Evolutionary conservation across 75 land plant species (phyloP).

Genomic region (Sequoia sempervirens): DNA sequence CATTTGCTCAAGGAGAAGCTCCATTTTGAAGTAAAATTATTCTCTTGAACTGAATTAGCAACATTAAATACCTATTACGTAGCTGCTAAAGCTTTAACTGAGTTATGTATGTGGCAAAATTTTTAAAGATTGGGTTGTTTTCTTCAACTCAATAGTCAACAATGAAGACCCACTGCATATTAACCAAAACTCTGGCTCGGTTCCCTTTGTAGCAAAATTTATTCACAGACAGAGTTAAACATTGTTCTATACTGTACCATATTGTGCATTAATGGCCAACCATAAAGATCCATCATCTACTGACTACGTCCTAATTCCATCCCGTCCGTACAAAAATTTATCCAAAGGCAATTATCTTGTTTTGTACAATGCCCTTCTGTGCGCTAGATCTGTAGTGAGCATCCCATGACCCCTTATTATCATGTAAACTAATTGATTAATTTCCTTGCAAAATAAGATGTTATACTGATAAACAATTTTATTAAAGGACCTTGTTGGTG

Average conservation of each 20-base stretch:
- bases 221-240: background rate
- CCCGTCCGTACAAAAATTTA: background rate
- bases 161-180: background rate
- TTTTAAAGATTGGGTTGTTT: background rate
- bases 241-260: background rate
- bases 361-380: background rate
- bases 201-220: background rate
- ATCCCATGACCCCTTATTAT: background rate
- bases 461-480: too few species aligned
- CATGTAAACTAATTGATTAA: background rate
- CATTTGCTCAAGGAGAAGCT: background rate
- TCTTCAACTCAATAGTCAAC: background rate
- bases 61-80: background rate
- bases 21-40: background rate
- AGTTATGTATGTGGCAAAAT: background rate
- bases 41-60: background rate
- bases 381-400: background rate
- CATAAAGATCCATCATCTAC: background rate
- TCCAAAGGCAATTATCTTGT: background rate
- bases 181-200: background rate
- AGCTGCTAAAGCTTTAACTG: background rate
- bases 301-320: background rate
- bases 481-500: background rate
- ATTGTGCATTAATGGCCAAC: background rate
- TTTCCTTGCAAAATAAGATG: background rate